Conservation (phyloP, 768 basidiomycete genomes). For the Fomitopsis pulvina region DNA sequence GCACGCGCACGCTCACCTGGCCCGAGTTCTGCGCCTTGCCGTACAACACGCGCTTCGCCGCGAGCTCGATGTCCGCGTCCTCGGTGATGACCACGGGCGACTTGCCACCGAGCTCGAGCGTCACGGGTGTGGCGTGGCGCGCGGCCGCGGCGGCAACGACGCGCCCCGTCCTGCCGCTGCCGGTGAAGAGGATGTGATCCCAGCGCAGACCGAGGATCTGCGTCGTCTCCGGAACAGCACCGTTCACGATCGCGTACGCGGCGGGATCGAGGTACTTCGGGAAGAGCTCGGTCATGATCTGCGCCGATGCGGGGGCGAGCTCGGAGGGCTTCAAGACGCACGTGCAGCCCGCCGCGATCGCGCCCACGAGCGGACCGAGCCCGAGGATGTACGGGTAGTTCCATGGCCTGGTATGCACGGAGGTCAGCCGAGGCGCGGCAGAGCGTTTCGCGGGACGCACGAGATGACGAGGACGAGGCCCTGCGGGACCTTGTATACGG, state of each 20-base stretch:
- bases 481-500: slow-evolving; percentile 49
- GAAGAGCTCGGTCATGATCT: slow-evolving; percentile 46
- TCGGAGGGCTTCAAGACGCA: slow-evolving; percentile 66
- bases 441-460: slow-evolving; percentile 31
- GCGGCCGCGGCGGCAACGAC: slow-evolving; percentile 37
- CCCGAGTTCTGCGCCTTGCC: slow-evolving; percentile 63
- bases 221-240: slow-evolving; percentile 33
- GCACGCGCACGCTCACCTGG: slow-evolving; percentile 33
- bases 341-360: slow-evolving; percentile 71
- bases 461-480: slow-evolving; percentile 56
- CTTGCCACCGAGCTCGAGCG: slow-evolving; percentile 40
- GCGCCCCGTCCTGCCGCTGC: slow-evolving; percentile 28
- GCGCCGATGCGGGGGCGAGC: slow-evolving; percentile 39
- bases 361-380: slow-evolving; percentile 57
- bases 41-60: slow-evolving; percentile 61
- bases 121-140: slow-evolving; percentile 35
- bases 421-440: background rate
- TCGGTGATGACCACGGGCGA: slow-evolving; percentile 40
- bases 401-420: slow-evolving; percentile 42
- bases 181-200: slow-evolving; percentile 35
- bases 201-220: slow-evolving; percentile 30
- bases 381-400: slow-evolving; percentile 56
- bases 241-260: slow-evolving; percentile 49
- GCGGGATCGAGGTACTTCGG: slow-evolving; percentile 48
- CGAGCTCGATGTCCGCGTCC: slow-evolving; percentile 36